phyloP scores from a whole-genome alignment of 1,284 basidiomycete genomes.

The Moniliella sp. region DNA sequence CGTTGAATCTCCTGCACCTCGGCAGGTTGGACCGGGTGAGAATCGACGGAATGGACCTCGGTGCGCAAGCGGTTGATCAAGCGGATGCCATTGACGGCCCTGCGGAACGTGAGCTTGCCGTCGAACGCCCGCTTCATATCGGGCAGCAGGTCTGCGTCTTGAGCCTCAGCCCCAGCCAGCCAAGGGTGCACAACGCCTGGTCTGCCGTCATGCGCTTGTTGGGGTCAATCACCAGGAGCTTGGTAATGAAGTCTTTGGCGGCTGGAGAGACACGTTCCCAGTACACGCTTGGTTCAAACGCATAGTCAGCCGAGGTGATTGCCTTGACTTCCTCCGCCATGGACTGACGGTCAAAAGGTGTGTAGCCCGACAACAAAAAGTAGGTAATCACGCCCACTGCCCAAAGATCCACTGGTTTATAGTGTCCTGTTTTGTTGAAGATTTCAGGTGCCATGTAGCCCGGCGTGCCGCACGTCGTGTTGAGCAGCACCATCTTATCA shows the following conservation, averaged over 20 bases:
- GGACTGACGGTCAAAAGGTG: constrained; percentile 29
- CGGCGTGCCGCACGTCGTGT: constrained; percentile 82
- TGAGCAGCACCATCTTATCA: constrained; percentile 63
- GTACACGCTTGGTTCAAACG: constrained; percentile 26
- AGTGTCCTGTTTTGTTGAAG: constrained; percentile 85
- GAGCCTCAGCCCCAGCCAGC: constrained; percentile 5
- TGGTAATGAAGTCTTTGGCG: constrained; percentile 25
- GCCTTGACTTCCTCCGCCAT: constrained; percentile 31
- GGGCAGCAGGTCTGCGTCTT: constrained; percentile 27
- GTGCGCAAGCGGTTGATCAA: too few species aligned
- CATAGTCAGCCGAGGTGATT: constrained; percentile 27
- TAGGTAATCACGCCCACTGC: constrained; percentile 31
- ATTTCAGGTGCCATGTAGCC: constrained; percentile 96
- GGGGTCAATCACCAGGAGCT: constrained; percentile 24
- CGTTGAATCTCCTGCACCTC: too few species aligned
- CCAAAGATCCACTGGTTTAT: too few species aligned
- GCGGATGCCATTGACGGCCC: constrained; percentile 32
- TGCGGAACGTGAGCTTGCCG: constrained; percentile 27
- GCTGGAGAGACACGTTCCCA: constrained; percentile 22
- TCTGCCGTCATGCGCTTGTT: constrained; percentile 14
- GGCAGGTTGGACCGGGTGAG: too few species aligned
- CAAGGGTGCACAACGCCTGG: constrained; percentile 22
- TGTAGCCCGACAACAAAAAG: constrained; percentile 31
- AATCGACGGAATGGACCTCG: too few species aligned
- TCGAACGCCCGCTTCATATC: constrained; percentile 33